Evolutionary conservation across 2,329 filamentous ascomycete genomes (phyloP), one percentile per base, ranked within the genome.

Genomic region (Davidsoniella virescens): DNA sequence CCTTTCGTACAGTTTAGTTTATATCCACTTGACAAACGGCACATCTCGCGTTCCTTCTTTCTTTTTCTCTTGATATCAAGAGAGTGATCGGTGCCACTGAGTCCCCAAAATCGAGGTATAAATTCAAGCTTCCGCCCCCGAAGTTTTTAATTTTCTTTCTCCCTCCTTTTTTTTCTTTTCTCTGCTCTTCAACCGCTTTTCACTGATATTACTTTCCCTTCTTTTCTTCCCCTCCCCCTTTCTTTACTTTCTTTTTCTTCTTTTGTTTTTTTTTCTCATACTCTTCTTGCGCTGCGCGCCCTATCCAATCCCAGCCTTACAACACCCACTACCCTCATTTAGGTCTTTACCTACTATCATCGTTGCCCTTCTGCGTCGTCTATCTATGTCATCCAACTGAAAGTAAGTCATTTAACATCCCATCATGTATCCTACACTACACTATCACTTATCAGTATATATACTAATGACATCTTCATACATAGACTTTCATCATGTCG

Each of bases 161-260:
- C 44, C 26, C 36, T 39, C 42, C 45, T 46, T 47, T 41, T 36
- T 50, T 52, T 44, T 49, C 2, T 47, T 42, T 29, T 20, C 10
- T 53, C 50, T 53, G 55, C 41, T 47, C 42, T 20, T 39, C 44
- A 43, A 49, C 39, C 20, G 49, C 52, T 43, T 45, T 40, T 39
- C 44, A 43, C 51, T 38, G 23, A 47, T 51, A 44, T 45, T 40
- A 37, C 43, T 47, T 42, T 51, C 52, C 54, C 50, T 55, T 25
- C 59, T 56, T 62, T 60, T 54, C 55, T 60, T 47, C 44, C 52
- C 59, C 58, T 61, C 58, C 56, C 17, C n/a, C 44, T 47, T 52
- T 44, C 45, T 40, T 45, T 37, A 47, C 38, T 45, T 36, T 43
- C 50, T 40, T 29, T 18, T 26, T 33, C 25, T 44, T 52, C 44